phyloP scores from a whole-genome alignment of 2,329 filamentous ascomycete genomes.

The Colletotrichum falcatum region DNA sequence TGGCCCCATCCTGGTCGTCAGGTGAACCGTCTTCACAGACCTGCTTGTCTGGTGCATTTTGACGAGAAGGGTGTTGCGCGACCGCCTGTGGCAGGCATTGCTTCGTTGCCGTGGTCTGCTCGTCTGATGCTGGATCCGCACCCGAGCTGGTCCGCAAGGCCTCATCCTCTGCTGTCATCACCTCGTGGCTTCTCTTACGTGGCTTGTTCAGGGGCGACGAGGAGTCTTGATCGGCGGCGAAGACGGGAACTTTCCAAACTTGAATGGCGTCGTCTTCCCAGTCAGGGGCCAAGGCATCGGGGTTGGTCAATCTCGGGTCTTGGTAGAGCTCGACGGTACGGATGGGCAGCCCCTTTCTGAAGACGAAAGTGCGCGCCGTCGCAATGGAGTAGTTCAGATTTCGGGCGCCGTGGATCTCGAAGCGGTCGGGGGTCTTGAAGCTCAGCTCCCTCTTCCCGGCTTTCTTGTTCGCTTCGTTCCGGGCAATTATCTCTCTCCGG shows the following conservation, averaged over 20 bases:
- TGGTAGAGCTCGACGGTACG: constrained; percentile 73
- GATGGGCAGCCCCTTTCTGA: constrained; percentile 85
- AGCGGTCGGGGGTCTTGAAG: constrained; percentile 29
- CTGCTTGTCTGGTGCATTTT: constrained; percentile 9
- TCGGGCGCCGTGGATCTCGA: constrained; percentile 76
- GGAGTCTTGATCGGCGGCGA: constrained; percentile 47
- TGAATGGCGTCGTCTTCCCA: constrained; percentile 82
- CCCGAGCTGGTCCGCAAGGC: background rate
- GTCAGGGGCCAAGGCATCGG: constrained; percentile 69
- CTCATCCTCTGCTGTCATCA: constrained; percentile 31
- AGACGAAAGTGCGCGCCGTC: constrained; percentile 86
- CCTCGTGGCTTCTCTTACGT: constrained; percentile 52
- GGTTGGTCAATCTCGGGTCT: constrained; percentile 52
- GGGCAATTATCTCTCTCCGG: constrained; percentile 53
- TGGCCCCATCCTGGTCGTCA: constrained; percentile 43
- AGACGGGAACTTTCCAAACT: constrained; percentile 84
- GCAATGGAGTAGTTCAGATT: constrained; percentile 86
- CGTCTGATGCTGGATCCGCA: constrained; percentile 35
- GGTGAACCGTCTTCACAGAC: background rate
- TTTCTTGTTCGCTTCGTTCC: constrained; percentile 56
- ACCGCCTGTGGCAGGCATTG: constrained; percentile 41
- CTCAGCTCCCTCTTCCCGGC: constrained; percentile 51
- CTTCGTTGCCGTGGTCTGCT: constrained; percentile 44
- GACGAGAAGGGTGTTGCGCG: constrained; percentile 44
- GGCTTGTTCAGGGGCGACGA: constrained; percentile 26